Evolutionary conservation across 2,329 filamentous ascomycete genomes (phyloP), one percentile per base, ranked within the genome.

Genomic region (Venturia oleaginea): DNA sequence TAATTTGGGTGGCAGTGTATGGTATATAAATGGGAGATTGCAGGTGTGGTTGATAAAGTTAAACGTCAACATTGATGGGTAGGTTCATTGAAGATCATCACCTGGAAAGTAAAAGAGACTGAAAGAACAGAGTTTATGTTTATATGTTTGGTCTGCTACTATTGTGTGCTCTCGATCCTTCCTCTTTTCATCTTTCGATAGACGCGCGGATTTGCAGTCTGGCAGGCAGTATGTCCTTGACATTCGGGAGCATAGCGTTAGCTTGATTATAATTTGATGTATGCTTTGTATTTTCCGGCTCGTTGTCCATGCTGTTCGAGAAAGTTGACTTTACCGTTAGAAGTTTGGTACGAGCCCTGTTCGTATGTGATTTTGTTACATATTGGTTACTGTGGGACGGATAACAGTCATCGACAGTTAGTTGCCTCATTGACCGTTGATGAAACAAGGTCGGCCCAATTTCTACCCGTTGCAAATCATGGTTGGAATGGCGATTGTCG

Each of bases 1-100:
- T 57, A 57, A 57, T 57, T 57, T 11, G 51, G 51, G 30, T 32
- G 51, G 51, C 30, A 34, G 30, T 57, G 51, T 57, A 37, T 34
- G 15, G 51, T 57, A 57, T 57, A 57, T 30, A 57, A 37, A 57
- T 10, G 30, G 51, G 24, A 57, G 19, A 51, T 27, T 51, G 22
- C 46, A 15, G 30, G n/a, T 57, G 48, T 57, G 27, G 27, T 32
- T 57, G 51, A 22, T 57, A n/a, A 34, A 57, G n/a, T 11, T 57
- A 57, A 57, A 32, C 51, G 34, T 57, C 51, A n/a, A 15, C 51
- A 57, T 34, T 34, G 46, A 51, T 51, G 10, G 30, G 30, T 57
- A 57, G 51, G 51, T 37, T 34, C 30, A 57, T 30, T 51, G 51
- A 34, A 30, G 27, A 57, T 57, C 27, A 8, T 34, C n/a, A 57